phyloP scores from a whole-genome alignment of 345 rosid species.

The Linum trigynum region DNA sequence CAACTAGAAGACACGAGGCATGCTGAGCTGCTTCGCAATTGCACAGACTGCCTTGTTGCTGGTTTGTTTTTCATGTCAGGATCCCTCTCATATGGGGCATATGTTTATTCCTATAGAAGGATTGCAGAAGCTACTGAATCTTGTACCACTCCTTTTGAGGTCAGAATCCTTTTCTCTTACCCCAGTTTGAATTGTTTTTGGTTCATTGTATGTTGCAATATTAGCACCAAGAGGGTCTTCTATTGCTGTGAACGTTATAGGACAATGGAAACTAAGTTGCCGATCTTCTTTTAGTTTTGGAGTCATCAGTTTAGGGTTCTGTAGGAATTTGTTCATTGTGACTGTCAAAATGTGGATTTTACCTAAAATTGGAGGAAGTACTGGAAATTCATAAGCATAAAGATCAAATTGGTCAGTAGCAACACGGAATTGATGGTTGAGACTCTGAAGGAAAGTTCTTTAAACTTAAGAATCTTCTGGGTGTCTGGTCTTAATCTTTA shows the following conservation, averaged over 20 bases:
- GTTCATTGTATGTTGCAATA: background rate
- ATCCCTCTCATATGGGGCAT: conserved; percentile 51
- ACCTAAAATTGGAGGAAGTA: too few species aligned
- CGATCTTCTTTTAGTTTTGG: background rate
- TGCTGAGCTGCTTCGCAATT: conserved; percentile 50
- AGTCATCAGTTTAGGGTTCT: too few species aligned
- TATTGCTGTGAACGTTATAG: background rate
- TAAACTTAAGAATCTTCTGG: background rate
- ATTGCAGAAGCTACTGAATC: conserved; percentile 60
- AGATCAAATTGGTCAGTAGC: too few species aligned
- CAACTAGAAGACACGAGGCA: conserved; percentile 58
- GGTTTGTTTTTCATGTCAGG: conserved; percentile 53
- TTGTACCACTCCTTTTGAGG: conserved; percentile 44
- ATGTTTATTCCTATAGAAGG: conserved; percentile 50
- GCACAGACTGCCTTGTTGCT: conserved; percentile 70
- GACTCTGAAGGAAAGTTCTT: background rate
- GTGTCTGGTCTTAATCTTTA: background rate
- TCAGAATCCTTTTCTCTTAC: conserved; percentile 9
- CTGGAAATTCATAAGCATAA: too few species aligned
- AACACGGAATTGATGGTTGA: too few species aligned
- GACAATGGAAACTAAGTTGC: background rate
- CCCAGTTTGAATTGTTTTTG: conserved; percentile 5
- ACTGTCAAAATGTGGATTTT: too few species aligned
- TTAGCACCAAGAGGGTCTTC: background rate
- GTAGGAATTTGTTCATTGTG: too few species aligned